Evolutionary conservation across 192 early-diverging fungal species (phyloP).

Genomic region (Jimgerdemannia flammicorona): DNA sequence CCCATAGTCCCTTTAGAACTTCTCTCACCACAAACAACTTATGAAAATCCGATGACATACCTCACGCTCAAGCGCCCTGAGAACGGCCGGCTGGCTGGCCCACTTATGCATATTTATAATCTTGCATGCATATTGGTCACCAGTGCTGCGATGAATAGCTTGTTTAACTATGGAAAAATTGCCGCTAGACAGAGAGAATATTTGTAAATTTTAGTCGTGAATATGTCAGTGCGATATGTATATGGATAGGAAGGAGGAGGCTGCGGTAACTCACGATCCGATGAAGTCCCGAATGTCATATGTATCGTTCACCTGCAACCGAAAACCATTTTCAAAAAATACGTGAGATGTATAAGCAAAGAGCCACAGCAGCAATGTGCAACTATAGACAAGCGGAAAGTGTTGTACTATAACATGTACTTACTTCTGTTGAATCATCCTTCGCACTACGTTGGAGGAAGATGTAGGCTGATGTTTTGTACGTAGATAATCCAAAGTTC

Average conservation of each 20-base stretch:
- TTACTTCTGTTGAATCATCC: background rate
- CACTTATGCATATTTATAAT: background rate
- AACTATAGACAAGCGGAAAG: background rate
- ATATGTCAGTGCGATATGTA: background rate
- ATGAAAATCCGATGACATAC: background rate
- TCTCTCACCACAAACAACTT: too few species aligned
- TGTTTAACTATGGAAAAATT: background rate
- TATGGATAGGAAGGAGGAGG: background rate
- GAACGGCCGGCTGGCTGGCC: background rate
- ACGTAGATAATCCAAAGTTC: background rate
- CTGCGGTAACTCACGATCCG: background rate
- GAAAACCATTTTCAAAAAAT: background rate
- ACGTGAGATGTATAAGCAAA: background rate
- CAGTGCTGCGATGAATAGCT: background rate
- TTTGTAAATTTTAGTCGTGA: background rate
- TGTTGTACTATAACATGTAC: background rate
- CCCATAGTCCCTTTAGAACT: too few species aligned
- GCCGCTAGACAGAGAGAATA: background rate
- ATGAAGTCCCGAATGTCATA: background rate
- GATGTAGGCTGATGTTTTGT: background rate
- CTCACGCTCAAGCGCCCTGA: background rate
- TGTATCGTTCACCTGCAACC: background rate
- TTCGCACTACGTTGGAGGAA: background rate
- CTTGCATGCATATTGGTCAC: background rate
- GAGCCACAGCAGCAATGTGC: background rate